phyloP scores from a whole-genome alignment of 768 basidiomycete genomes.

The Kwoniella dejecticola region DNA sequence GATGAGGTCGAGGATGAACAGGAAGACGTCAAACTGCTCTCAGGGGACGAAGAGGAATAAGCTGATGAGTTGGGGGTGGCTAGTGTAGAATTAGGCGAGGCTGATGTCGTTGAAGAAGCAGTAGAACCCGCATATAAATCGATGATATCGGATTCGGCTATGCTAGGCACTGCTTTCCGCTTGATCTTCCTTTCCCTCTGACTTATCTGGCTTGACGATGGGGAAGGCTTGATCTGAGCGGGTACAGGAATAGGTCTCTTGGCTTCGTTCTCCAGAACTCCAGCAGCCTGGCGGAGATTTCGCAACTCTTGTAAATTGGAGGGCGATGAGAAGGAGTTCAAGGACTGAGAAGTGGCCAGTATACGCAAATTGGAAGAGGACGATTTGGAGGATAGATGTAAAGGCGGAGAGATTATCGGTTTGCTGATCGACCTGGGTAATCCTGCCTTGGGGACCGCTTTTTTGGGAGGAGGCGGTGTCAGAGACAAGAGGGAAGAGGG shows the following conservation, averaged over 20 bases:
- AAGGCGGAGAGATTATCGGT: constrained; percentile 1
- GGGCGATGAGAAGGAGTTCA: constrained; percentile 29
- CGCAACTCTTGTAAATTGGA: constrained; percentile 24
- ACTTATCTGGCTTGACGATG: background rate
- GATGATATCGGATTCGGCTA: constrained; percentile 13
- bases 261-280: constrained; percentile 21
- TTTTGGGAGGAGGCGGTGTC: constrained; percentile 5
- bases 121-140: constrained; percentile 1
- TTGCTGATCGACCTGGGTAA: constrained; percentile 8
- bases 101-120: background rate
- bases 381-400: background rate
- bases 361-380: constrained; percentile 9
- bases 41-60: background rate
- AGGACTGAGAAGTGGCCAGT: constrained; percentile 28
- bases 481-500: background rate
- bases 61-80: background rate
- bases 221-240: background rate
- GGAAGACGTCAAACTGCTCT: background rate
- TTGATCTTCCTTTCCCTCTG: constrained; percentile 33
- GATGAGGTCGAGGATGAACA: background rate
- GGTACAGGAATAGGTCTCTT: constrained; percentile 8
- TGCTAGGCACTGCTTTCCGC: constrained; percentile 37
- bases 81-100: constrained; percentile 1
- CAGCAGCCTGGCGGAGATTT: constrained; percentile 26
- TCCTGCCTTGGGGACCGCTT: background rate